Evolutionary conservation across 2,329 filamentous ascomycete species (phyloP), one percentile per base, ranked within the genome.

Genomic region (Penicillium expansum): DNA sequence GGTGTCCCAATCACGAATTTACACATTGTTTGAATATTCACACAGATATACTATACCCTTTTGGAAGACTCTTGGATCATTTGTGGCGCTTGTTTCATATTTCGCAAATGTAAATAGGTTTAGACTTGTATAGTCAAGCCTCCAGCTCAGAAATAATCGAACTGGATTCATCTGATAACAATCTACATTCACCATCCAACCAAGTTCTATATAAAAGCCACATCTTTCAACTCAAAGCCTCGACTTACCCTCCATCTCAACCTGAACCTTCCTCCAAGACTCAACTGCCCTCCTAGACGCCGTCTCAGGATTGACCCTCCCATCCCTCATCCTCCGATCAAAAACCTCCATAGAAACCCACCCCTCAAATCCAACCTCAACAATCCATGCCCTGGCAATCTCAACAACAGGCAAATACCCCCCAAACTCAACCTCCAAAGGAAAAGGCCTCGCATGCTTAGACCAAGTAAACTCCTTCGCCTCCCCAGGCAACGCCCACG

Each of bases 1-100:
- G 92, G 92, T 0, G 75, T 92, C 43, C 80, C 83, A 61, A 90
- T 97, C 66, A 83, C 82, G 48, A 97, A 97, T 78, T 77, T 96
- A 65, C 80, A 92, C 67, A 85, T 95, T 58, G 66, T 85, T 57
- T 86, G 68, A 76, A 47, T 56, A 35, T 57, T 32, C 29, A 55
- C 38, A 38, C 37, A 35, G 42, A 53, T 45, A 58, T 61, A 44
- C 30, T 52, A 61, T 64, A 62, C 61, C 56, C 57, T 50, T 29
- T 48, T 37, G 37, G 14, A 42, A 50, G 16, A 37, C 43, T 14
- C 33, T 29, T 5, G 14, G 35, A 49, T 41, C 27, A 41, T 49
- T 22, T 52, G 38, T 37, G 49, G 41, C 29, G 43, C 4, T 22
- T 38, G 24, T 53, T 32, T 51, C 27, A 11, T 49, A 44, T 32